A percentile compares a stretch with the other conserved stretches of the same genome.
Conservation (phyloP, 176 grass and related monocot species). For the Bolboschoenus planiculmis region DNA sequence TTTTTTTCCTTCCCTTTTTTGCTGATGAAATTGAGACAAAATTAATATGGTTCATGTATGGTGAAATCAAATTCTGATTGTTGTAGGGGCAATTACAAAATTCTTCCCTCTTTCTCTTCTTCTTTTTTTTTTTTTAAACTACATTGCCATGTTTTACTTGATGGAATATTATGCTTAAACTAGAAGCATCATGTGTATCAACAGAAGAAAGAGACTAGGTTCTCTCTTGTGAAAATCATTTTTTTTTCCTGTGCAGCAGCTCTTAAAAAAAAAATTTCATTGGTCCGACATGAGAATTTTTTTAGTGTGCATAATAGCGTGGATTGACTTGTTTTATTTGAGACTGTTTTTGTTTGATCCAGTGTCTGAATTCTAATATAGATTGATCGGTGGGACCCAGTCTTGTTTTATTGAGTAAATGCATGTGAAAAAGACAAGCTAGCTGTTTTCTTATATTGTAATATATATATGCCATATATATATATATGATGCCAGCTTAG, state of each 20-base stretch:
- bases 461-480: not conserved
- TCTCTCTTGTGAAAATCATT: not conserved
- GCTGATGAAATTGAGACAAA: not conserved
- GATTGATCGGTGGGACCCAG: not conserved
- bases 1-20: not conserved
- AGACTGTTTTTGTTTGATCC: constrained; percentile 15
- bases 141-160: not conserved
- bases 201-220: constrained; percentile 13
- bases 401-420: constrained; percentile 9
- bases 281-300: not conserved
- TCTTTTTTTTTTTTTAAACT: too few relatives aligned
- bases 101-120: not conserved
- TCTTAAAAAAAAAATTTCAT: not conserved
- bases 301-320: constrained; percentile 16
- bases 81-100: not conserved
- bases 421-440: constrained; percentile 19
- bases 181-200: constrained; percentile 8
- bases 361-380: constrained; percentile 6
- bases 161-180: not conserved
- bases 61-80: not conserved
- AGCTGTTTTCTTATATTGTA: constrained; percentile 25
- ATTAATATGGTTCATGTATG: too few relatives aligned
- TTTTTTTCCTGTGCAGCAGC: not conserved
- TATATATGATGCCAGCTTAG: constrained; percentile 1
- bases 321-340: constrained; percentile 19